Evolutionary conservation across 2,329 filamentous ascomycete genomes (phyloP).

Genomic region (Apiospora aurea): DNA sequence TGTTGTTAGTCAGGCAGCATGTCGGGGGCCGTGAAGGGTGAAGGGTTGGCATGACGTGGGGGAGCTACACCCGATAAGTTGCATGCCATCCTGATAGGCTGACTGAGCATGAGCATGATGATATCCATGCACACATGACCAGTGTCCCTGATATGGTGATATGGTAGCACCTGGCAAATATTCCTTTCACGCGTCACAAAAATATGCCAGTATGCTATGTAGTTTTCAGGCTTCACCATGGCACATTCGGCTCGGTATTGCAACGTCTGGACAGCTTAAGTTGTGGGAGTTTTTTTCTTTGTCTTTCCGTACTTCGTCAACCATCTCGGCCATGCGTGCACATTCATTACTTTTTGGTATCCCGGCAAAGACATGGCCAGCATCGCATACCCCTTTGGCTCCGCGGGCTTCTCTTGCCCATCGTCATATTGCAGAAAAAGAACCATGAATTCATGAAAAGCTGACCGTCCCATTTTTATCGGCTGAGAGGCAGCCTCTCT

Average conservation of each 20-base stretch:
- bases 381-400: conserved; percentile 16
- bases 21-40: neutral
- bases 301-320: conserved; percentile 16
- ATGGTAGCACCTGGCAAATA: neutral
- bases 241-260: conserved; percentile 1
- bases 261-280: neutral
- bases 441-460: conserved; percentile 42
- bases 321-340: conserved; percentile 14
- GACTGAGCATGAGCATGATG: neutral
- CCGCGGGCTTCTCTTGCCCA: conserved; percentile 22
- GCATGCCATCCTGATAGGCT: conserved; percentile 4
- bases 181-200: neutral
- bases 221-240: neutral
- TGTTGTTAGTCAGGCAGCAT: neutral
- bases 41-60: neutral
- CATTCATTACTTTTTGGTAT: conserved; percentile 15
- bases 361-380: conserved; percentile 19
- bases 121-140: neutral
- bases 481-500: conserved; percentile 42
- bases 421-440: conserved; percentile 26
- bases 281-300: conserved; percentile 17
- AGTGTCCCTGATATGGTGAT: neutral
- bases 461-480: conserved; percentile 45
- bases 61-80: conserved; percentile 7
- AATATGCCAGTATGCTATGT: neutral